Base-by-base conservation (phyloP, 208 protist genomes). In the Leishmania tarentolae region DNA sequence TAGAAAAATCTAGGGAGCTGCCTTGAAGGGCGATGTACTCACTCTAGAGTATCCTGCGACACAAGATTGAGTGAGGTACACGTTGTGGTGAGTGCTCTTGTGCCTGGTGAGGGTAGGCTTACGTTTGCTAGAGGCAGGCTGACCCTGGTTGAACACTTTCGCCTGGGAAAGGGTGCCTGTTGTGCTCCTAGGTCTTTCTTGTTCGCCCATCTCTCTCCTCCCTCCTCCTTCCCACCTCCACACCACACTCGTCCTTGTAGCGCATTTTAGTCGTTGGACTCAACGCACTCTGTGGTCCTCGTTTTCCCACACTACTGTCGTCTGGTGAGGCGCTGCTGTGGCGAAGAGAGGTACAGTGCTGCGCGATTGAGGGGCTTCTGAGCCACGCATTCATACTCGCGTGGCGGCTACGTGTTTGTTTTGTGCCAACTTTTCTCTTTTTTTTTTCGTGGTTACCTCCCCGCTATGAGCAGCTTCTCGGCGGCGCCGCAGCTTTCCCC, bases 401-500 rank as follows among this genome's bases (percentile, higher is more conserved):
- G 8, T 50, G 44, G 28, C n/a, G 24, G 8, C 28, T 7, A 3
- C 24, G 19, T 52, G 13, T 53, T 42, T 61, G 56, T 11, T 31
- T 17, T 24, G 42, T 40, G n/a, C 72, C 11, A 4, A 24, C 1
- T 4, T 28, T 61, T 28, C 19, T 37, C 28, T 42, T n/a, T 46
- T 46, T 31, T 15, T 61, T 3, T 3, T 72, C 40, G 11, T 28
- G 46, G 31, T 42, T 56, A 50, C 31, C 46, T 24, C 15, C 8
- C 35, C 59, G 21, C 44, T 35, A 80, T 80, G 63, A 74, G 19
- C 57, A 17, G 31, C 47, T n/a, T 31, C 56, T 75, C 72, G 40
- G 72, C 40, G 21, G 61, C 63, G 46, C 82, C 61, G 17, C 72
- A 42, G n/a, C 76, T 85, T 21, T 82, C 70, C 9, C 66, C 85